Evolutionary conservation across 495 filamentous ascomycete genomes (phyloP).

Genomic region (Penicillium subrubescens): DNA sequence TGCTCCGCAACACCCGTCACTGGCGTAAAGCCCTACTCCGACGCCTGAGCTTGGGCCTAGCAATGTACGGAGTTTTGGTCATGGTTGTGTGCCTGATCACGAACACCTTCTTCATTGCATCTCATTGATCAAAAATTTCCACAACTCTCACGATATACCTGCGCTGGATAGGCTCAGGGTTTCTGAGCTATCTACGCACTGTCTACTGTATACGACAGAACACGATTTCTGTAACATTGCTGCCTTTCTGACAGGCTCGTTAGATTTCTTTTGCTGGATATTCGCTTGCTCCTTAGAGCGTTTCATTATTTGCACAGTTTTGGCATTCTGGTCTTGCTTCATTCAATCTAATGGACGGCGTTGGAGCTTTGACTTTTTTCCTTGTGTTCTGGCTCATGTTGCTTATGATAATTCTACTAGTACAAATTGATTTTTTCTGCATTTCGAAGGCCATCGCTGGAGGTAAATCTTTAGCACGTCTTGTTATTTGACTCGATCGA

Average conservation of each 20-base stretch:
- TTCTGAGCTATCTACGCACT: background rate
- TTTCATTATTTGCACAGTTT: background rate
- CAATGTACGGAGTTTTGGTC: constrained; percentile 80
- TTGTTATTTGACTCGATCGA: background rate
- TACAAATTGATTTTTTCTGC: background rate
- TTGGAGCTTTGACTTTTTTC: background rate
- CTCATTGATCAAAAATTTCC: constrained; percentile 39
- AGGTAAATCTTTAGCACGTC: background rate
- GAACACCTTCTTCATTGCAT: constrained; percentile 73
- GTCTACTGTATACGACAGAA: constrained; percentile 3
- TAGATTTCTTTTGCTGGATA: constrained; percentile 2
- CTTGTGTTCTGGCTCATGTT: background rate
- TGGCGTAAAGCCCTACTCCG: constrained; percentile 66
- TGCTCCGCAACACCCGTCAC: constrained; percentile 53
- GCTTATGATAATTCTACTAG: background rate
- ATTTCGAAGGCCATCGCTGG: background rate
- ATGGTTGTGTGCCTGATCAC: constrained; percentile 88
- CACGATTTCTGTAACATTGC: background rate
- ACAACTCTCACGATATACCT: constrained; percentile 13
- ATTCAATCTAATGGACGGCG: constrained; percentile 1
- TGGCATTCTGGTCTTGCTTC: background rate
- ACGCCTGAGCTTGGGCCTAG: constrained; percentile 71
- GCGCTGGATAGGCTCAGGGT: constrained; percentile 19
- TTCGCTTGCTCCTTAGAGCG: background rate
- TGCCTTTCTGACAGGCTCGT: background rate